Conservation (phyloP, 805 yeast genomes). For the Priceomyces carsonii region DNA sequence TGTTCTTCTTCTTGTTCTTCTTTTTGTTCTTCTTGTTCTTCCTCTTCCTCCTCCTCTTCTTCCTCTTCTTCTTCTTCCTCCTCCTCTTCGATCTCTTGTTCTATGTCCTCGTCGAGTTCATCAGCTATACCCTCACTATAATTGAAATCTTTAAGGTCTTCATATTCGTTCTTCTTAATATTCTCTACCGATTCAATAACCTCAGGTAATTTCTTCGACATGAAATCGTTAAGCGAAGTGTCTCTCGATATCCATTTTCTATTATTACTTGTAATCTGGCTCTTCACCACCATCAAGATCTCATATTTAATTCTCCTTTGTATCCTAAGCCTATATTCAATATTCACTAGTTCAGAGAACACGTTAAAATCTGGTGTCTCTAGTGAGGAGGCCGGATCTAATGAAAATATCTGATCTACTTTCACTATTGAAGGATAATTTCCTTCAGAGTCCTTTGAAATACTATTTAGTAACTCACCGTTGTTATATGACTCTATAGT, state of each 20-base stretch:
- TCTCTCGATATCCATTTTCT: conserved; percentile 38
- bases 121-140: conserved; percentile 19
- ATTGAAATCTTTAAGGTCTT: conserved; percentile 23
- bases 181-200: conserved; percentile 29
- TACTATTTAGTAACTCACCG: conserved; percentile 16
- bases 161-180: conserved; percentile 28
- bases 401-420: conserved; percentile 27
- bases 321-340: conserved; percentile 34
- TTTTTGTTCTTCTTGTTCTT: conserved; percentile 11
- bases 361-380: conserved; percentile 29
- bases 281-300: conserved; percentile 30
- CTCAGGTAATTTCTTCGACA: conserved; percentile 24
- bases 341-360: conserved; percentile 30
- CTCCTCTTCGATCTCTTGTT: conserved; percentile 14
- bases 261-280: conserved; percentile 29
- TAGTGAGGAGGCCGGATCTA: conserved; percentile 21
- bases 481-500: conserved; percentile 27
- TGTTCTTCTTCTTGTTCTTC: conserved; percentile 5
- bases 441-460: conserved; percentile 15
- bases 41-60: conserved; percentile 16
- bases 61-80: conserved; percentile 9
- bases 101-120: conserved; percentile 19
- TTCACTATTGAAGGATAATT: conserved; percentile 10
- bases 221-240: conserved; percentile 27
- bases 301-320: conserved; percentile 36